phyloP scores from a whole-genome alignment of 2,329 filamentous ascomycete species.

The Pseudocercospora eumusae region DNA sequence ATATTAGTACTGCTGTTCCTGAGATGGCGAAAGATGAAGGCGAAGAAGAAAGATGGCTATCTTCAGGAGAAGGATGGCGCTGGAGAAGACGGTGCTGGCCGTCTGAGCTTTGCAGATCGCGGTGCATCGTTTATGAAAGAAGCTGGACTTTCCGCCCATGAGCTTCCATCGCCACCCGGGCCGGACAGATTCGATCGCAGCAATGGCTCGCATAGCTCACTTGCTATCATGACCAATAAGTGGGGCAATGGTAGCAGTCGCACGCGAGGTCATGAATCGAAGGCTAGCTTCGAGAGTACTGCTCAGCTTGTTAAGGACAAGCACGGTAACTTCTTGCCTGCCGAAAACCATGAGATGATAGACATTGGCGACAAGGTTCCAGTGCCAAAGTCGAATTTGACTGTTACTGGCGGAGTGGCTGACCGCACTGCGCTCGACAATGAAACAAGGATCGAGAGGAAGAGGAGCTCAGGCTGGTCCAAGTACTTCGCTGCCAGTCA shows the following conservation, averaged over 20 bases:
- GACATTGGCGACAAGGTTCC: slow-evolving; percentile 46
- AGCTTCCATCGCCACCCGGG: slow-evolving; percentile 29
- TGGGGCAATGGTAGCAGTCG: slow-evolving; percentile 52
- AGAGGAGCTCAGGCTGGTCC: slow-evolving; percentile 60
- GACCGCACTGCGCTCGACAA: slow-evolving; percentile 35
- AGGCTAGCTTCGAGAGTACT: slow-evolving; percentile 61
- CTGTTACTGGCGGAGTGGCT: slow-evolving; percentile 25
- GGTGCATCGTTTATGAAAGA: slow-evolving; percentile 57
- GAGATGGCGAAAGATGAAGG: slow-evolving; percentile 61
- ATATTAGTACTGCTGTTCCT: slow-evolving; percentile 70
- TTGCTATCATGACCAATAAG: slow-evolving; percentile 58
- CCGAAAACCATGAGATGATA: slow-evolving; percentile 48
- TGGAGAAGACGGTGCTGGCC: slow-evolving; percentile 27
- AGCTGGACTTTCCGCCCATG: slow-evolving; percentile 47
- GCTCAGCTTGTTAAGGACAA: slow-evolving; percentile 62
- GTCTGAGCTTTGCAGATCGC: slow-evolving; percentile 54
- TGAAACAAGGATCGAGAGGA: slow-evolving; percentile 43
- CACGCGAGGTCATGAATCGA: slow-evolving; percentile 45
- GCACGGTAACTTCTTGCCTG: slow-evolving; percentile 46
- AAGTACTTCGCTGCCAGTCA: slow-evolving; percentile 42
- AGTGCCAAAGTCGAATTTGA: slow-evolving; percentile 20
- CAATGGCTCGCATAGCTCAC: slow-evolving; percentile 40
- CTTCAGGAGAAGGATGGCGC: slow-evolving; percentile 45
- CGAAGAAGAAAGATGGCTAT: slow-evolving; percentile 50
- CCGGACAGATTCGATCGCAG: slow-evolving; percentile 19